A percentile compares a stretch with the other conserved stretches of the same genome.
phyloP scores from a whole-genome alignment of 139 green algal species.

The Dunaliella primolecta region DNA sequence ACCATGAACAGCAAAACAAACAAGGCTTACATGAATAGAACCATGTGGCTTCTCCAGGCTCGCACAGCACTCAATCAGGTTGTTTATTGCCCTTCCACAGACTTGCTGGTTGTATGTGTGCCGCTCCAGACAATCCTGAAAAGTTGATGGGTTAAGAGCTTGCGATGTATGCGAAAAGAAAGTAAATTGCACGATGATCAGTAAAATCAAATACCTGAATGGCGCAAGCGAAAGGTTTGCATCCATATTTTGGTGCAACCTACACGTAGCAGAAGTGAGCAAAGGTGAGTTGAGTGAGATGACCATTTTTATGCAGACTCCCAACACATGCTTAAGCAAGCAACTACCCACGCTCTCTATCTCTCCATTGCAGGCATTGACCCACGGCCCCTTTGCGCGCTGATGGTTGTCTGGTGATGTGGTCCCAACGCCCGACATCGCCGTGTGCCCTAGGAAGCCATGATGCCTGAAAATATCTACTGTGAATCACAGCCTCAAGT shows the following conservation, averaged over 20 bases:
- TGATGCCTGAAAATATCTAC: no score
- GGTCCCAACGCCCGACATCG: no score
- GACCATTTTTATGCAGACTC: no score
- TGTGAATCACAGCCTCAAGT: no score
- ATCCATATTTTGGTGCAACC: not conserved
- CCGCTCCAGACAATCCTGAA: not conserved
- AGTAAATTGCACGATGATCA: no score
- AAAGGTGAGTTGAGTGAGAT: no score
- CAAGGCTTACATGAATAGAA: not conserved
- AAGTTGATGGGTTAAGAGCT: no score
- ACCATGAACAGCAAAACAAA: not conserved
- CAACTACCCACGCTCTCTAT: not conserved
- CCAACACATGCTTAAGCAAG: no score
- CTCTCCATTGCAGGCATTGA: not conserved
- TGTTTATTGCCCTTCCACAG: not conserved
- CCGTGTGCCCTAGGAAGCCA: no score
- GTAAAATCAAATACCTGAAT: no score
- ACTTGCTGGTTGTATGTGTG: not conserved
- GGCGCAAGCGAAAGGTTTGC: not conserved
- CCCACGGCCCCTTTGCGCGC: not conserved
- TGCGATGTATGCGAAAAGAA: no score
- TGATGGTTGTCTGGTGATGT: not conserved
- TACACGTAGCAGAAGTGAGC: not conserved
- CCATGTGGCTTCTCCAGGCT: not conserved
- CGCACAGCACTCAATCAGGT: not conserved